A percentile compares a stretch with the other conserved stretches of the same genome.
Conservation (phyloP, 108 stramenopile genomes). For the Discostella pseudostelligera region DNA sequence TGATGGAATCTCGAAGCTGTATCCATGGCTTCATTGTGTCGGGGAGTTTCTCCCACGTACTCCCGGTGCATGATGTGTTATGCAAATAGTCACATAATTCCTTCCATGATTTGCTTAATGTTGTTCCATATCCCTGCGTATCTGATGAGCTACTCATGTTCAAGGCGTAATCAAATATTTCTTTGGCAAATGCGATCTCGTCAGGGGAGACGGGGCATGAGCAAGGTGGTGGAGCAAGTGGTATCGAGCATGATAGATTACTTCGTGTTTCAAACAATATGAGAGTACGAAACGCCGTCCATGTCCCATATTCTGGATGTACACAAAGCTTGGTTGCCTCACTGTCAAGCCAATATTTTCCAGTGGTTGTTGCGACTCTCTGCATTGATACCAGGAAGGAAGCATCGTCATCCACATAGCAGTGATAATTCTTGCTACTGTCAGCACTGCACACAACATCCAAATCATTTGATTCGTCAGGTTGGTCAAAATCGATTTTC, state of each 20-base stretch:
- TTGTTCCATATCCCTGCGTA: conserved; percentile 23
- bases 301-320: conserved; percentile 54
- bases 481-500: conserved; percentile 2
- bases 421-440: neutral
- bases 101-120: conserved; percentile 27
- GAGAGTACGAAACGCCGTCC: conserved; percentile 54
- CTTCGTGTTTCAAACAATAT: conserved; percentile 34
- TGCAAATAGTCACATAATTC: conserved; percentile 41
- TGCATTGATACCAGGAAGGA: conserved; percentile 56
- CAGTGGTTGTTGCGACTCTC: conserved; percentile 46
- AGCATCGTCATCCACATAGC: neutral
- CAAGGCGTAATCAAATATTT: conserved; percentile 35
- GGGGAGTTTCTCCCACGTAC: conserved; percentile 36
- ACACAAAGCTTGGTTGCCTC: conserved; percentile 51
- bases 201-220: conserved; percentile 31
- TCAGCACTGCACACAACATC: conserved; percentile 6
- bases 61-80: conserved; percentile 13
- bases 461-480: neutral
- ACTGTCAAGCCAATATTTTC: conserved; percentile 48
- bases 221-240: conserved; percentile 26
- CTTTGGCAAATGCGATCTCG: conserved; percentile 37
- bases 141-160: conserved; percentile 6
- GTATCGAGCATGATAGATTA: neutral
- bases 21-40: conserved; percentile 53
- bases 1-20: conserved; percentile 38